Evolutionary conservation across 2,329 filamentous ascomycete species (phyloP), one percentile per base, ranked within the genome.

Genomic region (Penicillium occitanis): DNA sequence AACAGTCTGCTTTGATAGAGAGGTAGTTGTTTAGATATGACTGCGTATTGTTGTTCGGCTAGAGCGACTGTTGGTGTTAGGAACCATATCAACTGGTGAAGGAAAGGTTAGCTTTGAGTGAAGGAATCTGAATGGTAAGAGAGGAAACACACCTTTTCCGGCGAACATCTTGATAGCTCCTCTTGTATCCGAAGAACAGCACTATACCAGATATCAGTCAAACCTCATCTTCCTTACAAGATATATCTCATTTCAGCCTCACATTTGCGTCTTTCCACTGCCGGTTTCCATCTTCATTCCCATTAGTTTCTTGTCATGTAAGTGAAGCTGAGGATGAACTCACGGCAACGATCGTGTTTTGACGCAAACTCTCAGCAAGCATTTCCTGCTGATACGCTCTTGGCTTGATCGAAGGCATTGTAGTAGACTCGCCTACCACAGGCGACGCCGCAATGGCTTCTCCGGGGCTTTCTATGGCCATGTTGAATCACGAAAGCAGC

Each of bases 181-280:
- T 80, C 82, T 68, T 83, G 82, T 48, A 92, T 91, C 17, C 90
- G 86, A 63, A 91, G 79, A 10, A 91, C 81, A 22, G 90, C 90
- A 63, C 88, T 91, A 64, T 6, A 11, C 10, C 25, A 50, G 50
- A n/a, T 51, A 25, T 44, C 22, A 48, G 61, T 28, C 19, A 58
- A 44, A 57, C 33, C 46, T 37, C n/a, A 33, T 28, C 30, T 59
- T 59, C 25, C 40, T 19, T 61, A 19, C 46, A 14, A 10, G 25
- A 14, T 30, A 14, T 44, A 57, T 5, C 35, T 40, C 44, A 35
- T 37, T 50, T 11, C 17, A 63, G 57, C 77, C 84, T 78, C 84
- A 91, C 90, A 93, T 86, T 69, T 90, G 88, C 2, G 91, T 93
- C 75, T 93, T 93, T 1, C 91, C 91, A 69, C 86, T 91, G 1